Evolutionary conservation across 2,329 filamentous ascomycete species (phyloP).

Genomic region (Fusarium lateritium): DNA sequence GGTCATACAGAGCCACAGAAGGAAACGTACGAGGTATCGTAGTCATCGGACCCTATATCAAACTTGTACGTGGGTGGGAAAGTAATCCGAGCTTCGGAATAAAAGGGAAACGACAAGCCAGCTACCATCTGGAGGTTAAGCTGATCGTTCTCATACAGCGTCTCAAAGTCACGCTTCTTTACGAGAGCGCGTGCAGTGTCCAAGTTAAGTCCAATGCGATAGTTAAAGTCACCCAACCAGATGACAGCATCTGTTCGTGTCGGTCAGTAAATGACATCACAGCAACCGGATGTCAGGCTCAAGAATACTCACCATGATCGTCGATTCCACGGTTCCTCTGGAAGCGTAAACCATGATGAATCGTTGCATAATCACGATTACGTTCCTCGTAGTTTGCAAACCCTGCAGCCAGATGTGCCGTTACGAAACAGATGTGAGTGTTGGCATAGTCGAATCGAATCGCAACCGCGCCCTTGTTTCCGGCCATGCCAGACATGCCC

Average conservation of each 20-base stretch:
- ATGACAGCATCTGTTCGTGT: slow-evolving; percentile 75
- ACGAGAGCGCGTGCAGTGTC: slow-evolving; percentile 84
- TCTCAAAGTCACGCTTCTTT: slow-evolving; percentile 79
- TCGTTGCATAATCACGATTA: slow-evolving; percentile 93
- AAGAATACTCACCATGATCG: slow-evolving; percentile 77
- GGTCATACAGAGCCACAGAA: not conserved
- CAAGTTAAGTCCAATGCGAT: slow-evolving; percentile 88
- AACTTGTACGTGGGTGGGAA: slow-evolving; percentile 98
- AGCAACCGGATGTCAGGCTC: not conserved
- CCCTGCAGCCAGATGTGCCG: slow-evolving; percentile 94
- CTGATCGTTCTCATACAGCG: slow-evolving; percentile 92
- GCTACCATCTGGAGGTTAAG: slow-evolving; percentile 97
- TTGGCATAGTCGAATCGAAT: slow-evolving; percentile 96
- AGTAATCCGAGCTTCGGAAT: slow-evolving; percentile 88
- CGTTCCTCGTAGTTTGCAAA: slow-evolving; percentile 98
- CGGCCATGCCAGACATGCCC: slow-evolving; percentile 96
- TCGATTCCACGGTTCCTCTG: slow-evolving; percentile 92
- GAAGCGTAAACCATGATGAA: slow-evolving; percentile 88
- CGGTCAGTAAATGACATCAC: slow-evolving; percentile 39
- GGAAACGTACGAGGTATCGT: slow-evolving; percentile 84
- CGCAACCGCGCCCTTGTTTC: slow-evolving; percentile 97
- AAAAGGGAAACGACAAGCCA: slow-evolving; percentile 89
- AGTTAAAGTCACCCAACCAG: slow-evolving; percentile 99
- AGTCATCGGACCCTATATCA: slow-evolving; percentile 87
- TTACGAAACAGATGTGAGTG: slow-evolving; percentile 94